Percentiles rank a stretch among this genome's conserved stretches.
phyloP scores from a whole-genome alignment of 1,284 basidiomycete species.

The Veloporphyrellus conicus region DNA sequence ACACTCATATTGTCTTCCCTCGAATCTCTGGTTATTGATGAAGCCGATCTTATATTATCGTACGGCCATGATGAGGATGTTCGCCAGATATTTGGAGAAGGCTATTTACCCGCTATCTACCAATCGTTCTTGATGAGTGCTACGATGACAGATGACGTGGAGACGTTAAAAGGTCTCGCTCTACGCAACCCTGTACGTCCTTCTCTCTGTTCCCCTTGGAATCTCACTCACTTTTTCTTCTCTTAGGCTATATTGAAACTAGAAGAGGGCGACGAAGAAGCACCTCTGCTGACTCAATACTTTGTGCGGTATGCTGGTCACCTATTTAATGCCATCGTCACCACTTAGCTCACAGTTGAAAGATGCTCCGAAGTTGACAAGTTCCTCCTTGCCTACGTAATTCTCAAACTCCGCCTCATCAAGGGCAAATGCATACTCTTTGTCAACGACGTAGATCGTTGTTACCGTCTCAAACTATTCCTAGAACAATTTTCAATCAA shows the following conservation, averaged over 20 bases:
- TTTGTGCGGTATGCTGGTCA: constrained; percentile 56
- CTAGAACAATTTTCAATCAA: constrained; percentile 97
- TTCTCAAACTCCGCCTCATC: constrained; percentile 91
- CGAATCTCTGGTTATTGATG: constrained; percentile 92
- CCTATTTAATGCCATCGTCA: not conserved
- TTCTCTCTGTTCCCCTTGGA: not conserved
- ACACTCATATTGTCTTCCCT: constrained; percentile 58
- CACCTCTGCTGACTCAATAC: constrained; percentile 81
- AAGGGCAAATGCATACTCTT: constrained; percentile 97
- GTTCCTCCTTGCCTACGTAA: constrained; percentile 91
- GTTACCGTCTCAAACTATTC: constrained; percentile 93
- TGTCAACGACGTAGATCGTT: constrained; percentile 94
- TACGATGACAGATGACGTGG: constrained; percentile 95
- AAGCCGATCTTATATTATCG: constrained; percentile 95
- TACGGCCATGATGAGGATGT: constrained; percentile 96
- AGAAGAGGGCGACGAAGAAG: constrained; percentile 81
- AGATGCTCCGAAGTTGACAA: constrained; percentile 93
- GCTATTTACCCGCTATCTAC: constrained; percentile 80
- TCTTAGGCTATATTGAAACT: constrained; percentile 76
- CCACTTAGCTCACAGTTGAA: constrained; percentile 3
- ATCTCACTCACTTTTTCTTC: constrained; percentile 19
- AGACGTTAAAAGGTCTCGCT: constrained; percentile 83
- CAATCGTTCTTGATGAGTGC: constrained; percentile 98
- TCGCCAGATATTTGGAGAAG: constrained; percentile 74
- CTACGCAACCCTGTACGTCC: constrained; percentile 79